These are phyloP conservation scores for Suillus americanus DNA, from an alignment of 768 basidiomycete genomes.

Conservation along the genomic window DNA sequence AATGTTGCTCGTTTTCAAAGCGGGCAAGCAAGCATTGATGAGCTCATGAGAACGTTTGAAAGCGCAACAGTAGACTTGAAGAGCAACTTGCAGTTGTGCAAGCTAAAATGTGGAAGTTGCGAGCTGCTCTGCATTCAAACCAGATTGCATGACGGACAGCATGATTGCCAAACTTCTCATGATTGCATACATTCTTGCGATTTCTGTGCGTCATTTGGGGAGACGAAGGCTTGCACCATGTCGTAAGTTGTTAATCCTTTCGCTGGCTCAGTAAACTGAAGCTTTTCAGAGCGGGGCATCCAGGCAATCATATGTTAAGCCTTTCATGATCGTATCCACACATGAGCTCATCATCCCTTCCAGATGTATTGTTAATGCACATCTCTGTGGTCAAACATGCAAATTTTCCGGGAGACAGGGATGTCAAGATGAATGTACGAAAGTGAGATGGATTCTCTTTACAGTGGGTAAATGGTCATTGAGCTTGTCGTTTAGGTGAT, in stretches of 20 bases:
- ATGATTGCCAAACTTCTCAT: not conserved
- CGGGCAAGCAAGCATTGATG: conserved; percentile 44
- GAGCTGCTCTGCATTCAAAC: not conserved
- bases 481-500: conserved; percentile 35
- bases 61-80: not conserved
- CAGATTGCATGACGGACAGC: not conserved
- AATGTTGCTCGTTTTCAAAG: conserved; percentile 50
- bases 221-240: conserved; percentile 41
- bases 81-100: conserved; percentile 1
- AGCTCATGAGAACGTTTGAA: conserved; percentile 25
- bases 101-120: not conserved
- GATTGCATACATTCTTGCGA: not conserved
- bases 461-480: not conserved
- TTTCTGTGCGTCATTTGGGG: conserved; percentile 28
- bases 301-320: conserved; percentile 55
- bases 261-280: not conserved
- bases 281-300: conserved; percentile 52
- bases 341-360: not conserved
- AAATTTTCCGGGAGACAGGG: conserved; percentile 45
- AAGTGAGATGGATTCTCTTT: conserved; percentile 34
- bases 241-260: conserved; percentile 36
- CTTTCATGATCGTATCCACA: not conserved
- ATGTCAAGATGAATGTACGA: conserved; percentile 51
- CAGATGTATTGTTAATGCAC: conserved; percentile 51
- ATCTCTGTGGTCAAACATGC: conserved; percentile 58